Evolutionary conservation across 805 yeast genomes (phyloP), one percentile per base, ranked within the genome.

Genomic region (Myxozyma vanderwaltii): DNA sequence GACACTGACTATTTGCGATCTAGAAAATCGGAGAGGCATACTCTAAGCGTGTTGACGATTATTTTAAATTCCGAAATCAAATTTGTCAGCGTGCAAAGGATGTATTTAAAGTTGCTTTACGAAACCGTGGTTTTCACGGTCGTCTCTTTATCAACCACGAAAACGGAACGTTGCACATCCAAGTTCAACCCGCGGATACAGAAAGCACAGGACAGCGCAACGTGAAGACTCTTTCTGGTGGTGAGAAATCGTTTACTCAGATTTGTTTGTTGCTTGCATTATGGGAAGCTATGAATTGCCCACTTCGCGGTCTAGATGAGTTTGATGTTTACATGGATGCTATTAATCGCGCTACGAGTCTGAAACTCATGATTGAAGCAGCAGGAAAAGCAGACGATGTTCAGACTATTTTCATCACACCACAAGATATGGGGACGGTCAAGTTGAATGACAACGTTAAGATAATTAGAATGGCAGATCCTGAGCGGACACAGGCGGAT

Each of bases 251-350:
- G 0, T 92, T 87, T 72, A 85, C 96, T 0, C 99, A 95, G 71
- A 85, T 92, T 63, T 88, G 97, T 0, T 79, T 94, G 58, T 74
- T 94, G 47, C 77, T 92, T 60, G 86, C 97, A 0, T 87, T 96
- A 29, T 94, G 99, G 99, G 84, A 84, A 64, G 86, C 89, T 27
- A 91, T 94, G 96, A 84, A 86, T 61, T 86, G 96, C 0, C 82
- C 88, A 57, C 81, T 94, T 19, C 82, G 95, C 60, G 97, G 97
- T 0, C 76, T 94, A 60, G 99, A 94, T 74, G 99, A 94, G 73
- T 94, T 77, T 72, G 99, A 94, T 74, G 99, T 94, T 21, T 94
- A 86, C 69, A 94, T 94, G 99, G 99, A 94, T 72, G 89, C 90
- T 50, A 89, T 90, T 17, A 91, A 91, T 70, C 81, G 99, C 65